phyloP scores from a whole-genome alignment of 2,329 filamentous ascomycete species.

The Orbilia oligospora region DNA sequence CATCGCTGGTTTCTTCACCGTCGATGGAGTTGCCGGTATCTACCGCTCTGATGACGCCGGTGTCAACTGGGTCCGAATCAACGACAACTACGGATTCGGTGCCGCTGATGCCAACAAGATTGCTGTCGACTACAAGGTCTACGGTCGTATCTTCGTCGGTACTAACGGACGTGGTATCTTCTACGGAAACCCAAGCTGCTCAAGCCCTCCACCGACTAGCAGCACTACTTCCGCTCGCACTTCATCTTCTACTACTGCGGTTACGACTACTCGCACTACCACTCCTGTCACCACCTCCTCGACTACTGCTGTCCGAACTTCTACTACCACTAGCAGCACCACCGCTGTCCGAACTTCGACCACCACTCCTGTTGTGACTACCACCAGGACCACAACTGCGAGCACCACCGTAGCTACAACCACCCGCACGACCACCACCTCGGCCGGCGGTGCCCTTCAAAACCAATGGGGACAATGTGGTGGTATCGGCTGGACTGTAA shows the following conservation, averaged over 20 bases:
- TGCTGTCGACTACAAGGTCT: constrained; percentile 61
- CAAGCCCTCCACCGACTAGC: constrained; percentile 49
- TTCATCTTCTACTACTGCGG: constrained; percentile 25
- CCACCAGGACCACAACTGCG: constrained; percentile 27
- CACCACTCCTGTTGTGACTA: constrained; percentile 22
- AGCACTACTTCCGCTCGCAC: constrained; percentile 36
- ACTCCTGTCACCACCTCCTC: constrained; percentile 21
- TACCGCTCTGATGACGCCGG: constrained; percentile 62
- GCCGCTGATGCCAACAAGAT: constrained; percentile 61
- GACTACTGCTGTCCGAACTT: constrained; percentile 21
- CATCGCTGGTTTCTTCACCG: constrained; percentile 62
- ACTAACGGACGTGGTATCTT: constrained; percentile 63
- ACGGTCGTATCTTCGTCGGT: constrained; percentile 62
- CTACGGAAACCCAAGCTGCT: constrained; percentile 58
- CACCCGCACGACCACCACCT: constrained; percentile 18
- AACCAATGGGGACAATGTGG: constrained; percentile 55
- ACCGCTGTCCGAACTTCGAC: constrained; percentile 24
- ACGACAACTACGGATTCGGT: constrained; percentile 62
- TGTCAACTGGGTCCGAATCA: constrained; percentile 61
- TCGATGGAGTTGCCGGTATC: constrained; percentile 61
- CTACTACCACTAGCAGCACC: constrained; percentile 32
- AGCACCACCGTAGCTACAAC: not conserved
- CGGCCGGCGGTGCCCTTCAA: constrained; percentile 35
- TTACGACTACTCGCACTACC: constrained; percentile 39
- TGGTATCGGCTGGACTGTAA: constrained; percentile 58